Base-by-base conservation (phyloP, 2,329 filamentous ascomycete species). In the Exophiala sp. region DNA sequence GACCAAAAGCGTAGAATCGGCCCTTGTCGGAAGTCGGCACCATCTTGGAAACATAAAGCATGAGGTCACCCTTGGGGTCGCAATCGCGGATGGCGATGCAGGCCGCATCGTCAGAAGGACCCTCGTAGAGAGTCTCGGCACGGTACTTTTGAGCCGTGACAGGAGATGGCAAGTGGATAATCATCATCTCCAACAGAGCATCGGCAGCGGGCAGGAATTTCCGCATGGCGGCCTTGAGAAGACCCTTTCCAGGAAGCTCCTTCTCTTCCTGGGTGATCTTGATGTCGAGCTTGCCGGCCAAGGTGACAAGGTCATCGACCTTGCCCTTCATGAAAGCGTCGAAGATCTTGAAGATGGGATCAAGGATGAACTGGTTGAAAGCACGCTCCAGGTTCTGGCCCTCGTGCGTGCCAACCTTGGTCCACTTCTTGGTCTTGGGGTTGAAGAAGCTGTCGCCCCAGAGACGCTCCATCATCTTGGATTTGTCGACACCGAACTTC, bases 31-130 rank as follows among this genome's bases (percentile, higher is more conserved):
- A 95, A 68, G 94, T 99, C 71, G 94, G 94, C 72, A 99, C 94
- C 94, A 99, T 99, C 90, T 99, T 99, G 77, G 94, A 99, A 76
- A 99, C 91, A 88, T 99, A 99, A 67, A 97, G 84, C 94, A 99
- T 99, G 78, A 99, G 94, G 70, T 92, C 89, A 75, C 84, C 94
- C 83, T 96, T 95, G 78, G 92, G 83, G 77, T 99, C 90, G 77
- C 94, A 97, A 84, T 97, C 91, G 70, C 91, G 91, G 84, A 99
- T 96, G 84, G 86, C 91, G 74, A 96, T 88, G 80, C 88, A 91
- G 68, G 86, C 86, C 77, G 90, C 87, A 69, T 99, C 94, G 73
- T 99, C 94, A 57, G 80, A 71, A 68, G 94, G 94, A 84, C 94
- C 94, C 84, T 99, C 94, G 82, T 99, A 99, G 65, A 99, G 85